Base-by-base conservation (phyloP, 345 rosid genomes). In the Syzygium grande region DNA sequence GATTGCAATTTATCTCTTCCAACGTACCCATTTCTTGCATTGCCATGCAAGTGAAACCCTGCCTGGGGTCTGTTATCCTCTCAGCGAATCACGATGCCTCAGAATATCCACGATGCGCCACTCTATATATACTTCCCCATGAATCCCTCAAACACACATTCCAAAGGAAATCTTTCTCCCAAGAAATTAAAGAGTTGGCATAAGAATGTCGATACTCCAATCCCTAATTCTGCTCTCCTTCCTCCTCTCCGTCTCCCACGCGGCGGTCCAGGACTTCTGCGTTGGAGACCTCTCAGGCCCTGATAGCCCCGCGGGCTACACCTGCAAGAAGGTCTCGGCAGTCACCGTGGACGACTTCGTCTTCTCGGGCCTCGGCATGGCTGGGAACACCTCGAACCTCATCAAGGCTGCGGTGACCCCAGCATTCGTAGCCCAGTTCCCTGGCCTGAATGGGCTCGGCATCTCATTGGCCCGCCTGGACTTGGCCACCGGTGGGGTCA, bases 371-470 rank as follows among this genome's bases (percentile, higher is more conserved):
- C 93, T 96, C 2, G 98, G 53, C 7, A 58, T 49, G 63, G 87
- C 93, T 3, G 98, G 98, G 8, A 96, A 94, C 94, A 95, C 96
- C 77, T 65, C 94, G 0, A 94, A 92, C 92, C 29, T 97, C 68
- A 95, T 97, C 88, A 97, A 96, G 89, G 98, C 99, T 1, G 94
- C 97, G 0, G 98, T 94, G 34, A 96, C 97, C 86, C 94, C 99
- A 9, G 98, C 94, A 6, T 95, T 95, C 85, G 89, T 89, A 0
- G 90, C 93, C 15, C 93, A 93, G 63, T 94, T 95, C 55, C 95
- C 96, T 1, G 98, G 95, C 2, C 27, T 85, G 14, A 97, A 97
- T 56, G 98, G 99, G 22, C 99, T 97, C 11, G 99, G 97, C 2
- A 51, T 97, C 87, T 96, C 99, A 52, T 0, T 95, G 68, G 98